Base-by-base conservation (phyloP, 164 flowering plant species). In the Warburgia ugandensis region DNA sequence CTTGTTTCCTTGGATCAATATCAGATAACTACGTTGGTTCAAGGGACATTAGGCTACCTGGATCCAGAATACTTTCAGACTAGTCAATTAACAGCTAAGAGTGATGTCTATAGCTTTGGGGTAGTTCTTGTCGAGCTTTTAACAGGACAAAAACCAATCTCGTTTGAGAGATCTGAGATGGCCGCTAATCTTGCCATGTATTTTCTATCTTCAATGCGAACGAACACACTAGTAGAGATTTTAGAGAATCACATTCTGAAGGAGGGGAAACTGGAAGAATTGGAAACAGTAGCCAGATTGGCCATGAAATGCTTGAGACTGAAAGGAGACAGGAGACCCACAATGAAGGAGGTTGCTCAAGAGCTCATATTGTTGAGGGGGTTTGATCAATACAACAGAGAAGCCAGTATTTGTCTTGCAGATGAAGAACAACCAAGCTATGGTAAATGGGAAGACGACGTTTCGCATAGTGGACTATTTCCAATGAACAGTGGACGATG, bases 81-180 rank as follows among this genome's bases (percentile, higher is more conserved):
- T 1, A 42, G 70, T 25, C 67, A 61, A 36, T 5, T 71, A 14
- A 71, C 68, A 0, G 61, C 43, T 9, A 71, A 61, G 42, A 55
- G 58, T 26, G 70, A 61, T 31, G 76, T 72, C 6, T 72, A 71
- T 29, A 64, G 69, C 49, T 66, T 60, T 45, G 69, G 69, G 1
- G 62, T 66, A 7, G 58, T 66, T 29, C 55, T 66, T 3, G 51
- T 42, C 2, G 68, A 58, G 46, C 55, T 71, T 0, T 16, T 71
- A 26, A 67, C 72, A 1, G 67, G 69, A 8, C 19, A 52, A 31
- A 45, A 54, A 30, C 63, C 71, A 1, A 12, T 67, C 9, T 55
- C 35, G 9, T 38, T 28, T 2, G 47, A 62, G 4, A 54, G 65
- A 47, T 21, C 49, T 4, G 48, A 55, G 29, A 54, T 32, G 5